Evolutionary conservation across 2,329 filamentous ascomycete genomes (phyloP).

Genomic region (Bretziella fagacearum): DNA sequence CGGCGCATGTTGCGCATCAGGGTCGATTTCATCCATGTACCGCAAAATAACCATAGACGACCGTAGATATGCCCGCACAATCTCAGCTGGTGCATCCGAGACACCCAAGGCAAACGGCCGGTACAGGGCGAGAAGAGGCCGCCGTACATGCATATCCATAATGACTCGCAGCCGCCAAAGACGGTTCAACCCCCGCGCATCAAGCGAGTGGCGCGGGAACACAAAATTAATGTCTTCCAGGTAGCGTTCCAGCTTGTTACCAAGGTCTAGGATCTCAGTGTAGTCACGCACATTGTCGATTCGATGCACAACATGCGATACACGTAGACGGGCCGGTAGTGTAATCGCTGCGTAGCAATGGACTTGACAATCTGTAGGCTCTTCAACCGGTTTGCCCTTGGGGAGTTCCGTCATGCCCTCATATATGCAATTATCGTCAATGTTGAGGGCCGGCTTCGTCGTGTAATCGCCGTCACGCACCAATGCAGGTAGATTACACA

Average conservation of each 20-base stretch:
- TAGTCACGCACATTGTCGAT: slow-evolving; percentile 37
- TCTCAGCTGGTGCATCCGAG: slow-evolving; percentile 32
- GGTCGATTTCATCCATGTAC: slow-evolving; percentile 38
- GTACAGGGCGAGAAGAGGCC: slow-evolving; percentile 35
- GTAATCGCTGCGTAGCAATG: slow-evolving; percentile 38
- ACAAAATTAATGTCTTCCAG: slow-evolving; percentile 38
- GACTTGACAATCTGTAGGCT: slow-evolving; percentile 35
- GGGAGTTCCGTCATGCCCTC: slow-evolving; percentile 33
- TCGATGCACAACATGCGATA: slow-evolving; percentile 32
- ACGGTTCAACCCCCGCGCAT: slow-evolving; percentile 29
- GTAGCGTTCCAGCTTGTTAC: slow-evolving; percentile 34
- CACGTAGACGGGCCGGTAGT: slow-evolving; percentile 31
- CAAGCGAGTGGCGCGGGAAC: slow-evolving; percentile 30
- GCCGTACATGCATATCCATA: slow-evolving; percentile 37
- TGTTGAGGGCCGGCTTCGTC: slow-evolving; percentile 34
- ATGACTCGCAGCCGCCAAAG: slow-evolving; percentile 35
- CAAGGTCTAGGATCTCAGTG: slow-evolving; percentile 34
- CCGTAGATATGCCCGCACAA: slow-evolving; percentile 34
- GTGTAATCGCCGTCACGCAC: slow-evolving; percentile 37
- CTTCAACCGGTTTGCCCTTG: slow-evolving; percentile 32
- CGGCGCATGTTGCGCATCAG: slow-evolving; percentile 28
- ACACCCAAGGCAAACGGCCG: slow-evolving; percentile 37
- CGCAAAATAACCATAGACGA: slow-evolving; percentile 39
- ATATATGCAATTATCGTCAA: slow-evolving; percentile 34
- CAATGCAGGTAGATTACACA: slow-evolving; percentile 33